Evolutionary conservation across 1,284 basidiomycete species (phyloP).

Genomic region (Puccinia hordei): DNA sequence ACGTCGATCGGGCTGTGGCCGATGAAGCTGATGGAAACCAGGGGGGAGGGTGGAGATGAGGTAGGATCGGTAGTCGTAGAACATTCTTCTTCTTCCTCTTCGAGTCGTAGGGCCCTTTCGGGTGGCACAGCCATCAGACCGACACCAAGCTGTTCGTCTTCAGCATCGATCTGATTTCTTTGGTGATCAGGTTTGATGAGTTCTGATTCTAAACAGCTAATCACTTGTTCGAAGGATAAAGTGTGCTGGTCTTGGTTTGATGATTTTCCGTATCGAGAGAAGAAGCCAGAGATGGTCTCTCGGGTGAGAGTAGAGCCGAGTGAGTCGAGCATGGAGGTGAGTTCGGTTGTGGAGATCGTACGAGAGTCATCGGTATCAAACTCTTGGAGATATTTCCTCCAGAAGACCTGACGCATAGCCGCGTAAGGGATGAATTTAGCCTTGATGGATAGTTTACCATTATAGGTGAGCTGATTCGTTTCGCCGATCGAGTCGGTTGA

Average conservation of each 20-base stretch:
- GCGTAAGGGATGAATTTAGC: conserved; percentile 95
- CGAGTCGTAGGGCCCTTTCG: background rate
- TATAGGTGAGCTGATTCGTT: conserved; percentile 12
- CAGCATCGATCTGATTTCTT: conserved; percentile 11
- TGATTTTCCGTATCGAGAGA: conserved; percentile 69
- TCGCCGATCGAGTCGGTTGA: background rate
- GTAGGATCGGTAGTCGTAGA: background rate
- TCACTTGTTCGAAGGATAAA: conserved; percentile 75
- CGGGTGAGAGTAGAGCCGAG: conserved; percentile 86
- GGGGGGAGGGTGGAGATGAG: background rate
- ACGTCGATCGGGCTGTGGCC: conserved; percentile 29
- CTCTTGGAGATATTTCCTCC: conserved; percentile 83
- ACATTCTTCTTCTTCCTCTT: background rate
- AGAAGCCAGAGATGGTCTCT: conserved; percentile 66
- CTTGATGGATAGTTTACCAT: conserved; percentile 61
- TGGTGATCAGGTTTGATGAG: conserved; percentile 59
- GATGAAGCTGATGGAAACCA: conserved; percentile 30
- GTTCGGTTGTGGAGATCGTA: conserved; percentile 78
- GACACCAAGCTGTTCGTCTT: conserved; percentile 19
- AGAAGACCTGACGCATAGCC: conserved; percentile 69
- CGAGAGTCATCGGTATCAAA: conserved; percentile 86
- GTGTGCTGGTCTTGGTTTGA: conserved; percentile 66
- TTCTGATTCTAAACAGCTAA: conserved; percentile 75
- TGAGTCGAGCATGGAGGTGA: conserved; percentile 95
- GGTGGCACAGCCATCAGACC: background rate